Percentiles rank a stretch among this genome's conserved stretches.
phyloP scores from a whole-genome alignment of 2,329 filamentous ascomycete species.

The Laburnicola sp. region DNA sequence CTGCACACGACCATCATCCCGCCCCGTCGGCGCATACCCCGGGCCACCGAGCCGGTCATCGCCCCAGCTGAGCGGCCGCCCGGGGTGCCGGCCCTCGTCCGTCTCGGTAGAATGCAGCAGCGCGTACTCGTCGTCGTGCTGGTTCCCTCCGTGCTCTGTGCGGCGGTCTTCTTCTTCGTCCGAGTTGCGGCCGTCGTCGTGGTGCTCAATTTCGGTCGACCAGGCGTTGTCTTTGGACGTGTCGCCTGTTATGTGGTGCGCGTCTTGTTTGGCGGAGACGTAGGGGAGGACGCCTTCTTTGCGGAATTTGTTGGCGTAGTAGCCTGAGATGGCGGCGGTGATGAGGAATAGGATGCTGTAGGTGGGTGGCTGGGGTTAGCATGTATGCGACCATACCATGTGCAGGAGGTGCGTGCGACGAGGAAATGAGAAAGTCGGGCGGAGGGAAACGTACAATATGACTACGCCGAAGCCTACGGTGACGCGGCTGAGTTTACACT shows the following conservation, averaged over 20 bases:
- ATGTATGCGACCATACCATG: too few relatives aligned
- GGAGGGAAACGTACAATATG: constrained; percentile 53
- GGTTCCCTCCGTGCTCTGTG: constrained; percentile 46
- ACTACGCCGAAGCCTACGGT: constrained; percentile 60
- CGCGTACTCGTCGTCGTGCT: constrained; percentile 57
- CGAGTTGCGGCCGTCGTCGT: constrained; percentile 47
- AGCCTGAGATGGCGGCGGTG: constrained; percentile 58
- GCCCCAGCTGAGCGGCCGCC: constrained; percentile 46
- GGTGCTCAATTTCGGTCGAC: constrained; percentile 49
- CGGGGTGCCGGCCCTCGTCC: constrained; percentile 46
- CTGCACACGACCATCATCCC: constrained; percentile 16
- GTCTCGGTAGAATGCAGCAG: constrained; percentile 51
- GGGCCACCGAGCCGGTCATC: constrained; percentile 24
- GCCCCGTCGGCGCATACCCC: not conserved
- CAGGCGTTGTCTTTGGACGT: constrained; percentile 47
- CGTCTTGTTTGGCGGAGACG: constrained; percentile 48
- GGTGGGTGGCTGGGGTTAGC: not conserved
- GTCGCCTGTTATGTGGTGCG: constrained; percentile 45
- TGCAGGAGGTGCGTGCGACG: too few relatives aligned
- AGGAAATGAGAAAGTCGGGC: not conserved
- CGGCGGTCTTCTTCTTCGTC: constrained; percentile 47
- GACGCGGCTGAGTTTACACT: constrained; percentile 59
- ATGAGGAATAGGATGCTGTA: constrained; percentile 57
- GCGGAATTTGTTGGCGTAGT: constrained; percentile 60
- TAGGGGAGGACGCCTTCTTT: constrained; percentile 59